Base-by-base conservation (phyloP, 495 filamentous ascomycete species). In the Penicillium salamii region DNA sequence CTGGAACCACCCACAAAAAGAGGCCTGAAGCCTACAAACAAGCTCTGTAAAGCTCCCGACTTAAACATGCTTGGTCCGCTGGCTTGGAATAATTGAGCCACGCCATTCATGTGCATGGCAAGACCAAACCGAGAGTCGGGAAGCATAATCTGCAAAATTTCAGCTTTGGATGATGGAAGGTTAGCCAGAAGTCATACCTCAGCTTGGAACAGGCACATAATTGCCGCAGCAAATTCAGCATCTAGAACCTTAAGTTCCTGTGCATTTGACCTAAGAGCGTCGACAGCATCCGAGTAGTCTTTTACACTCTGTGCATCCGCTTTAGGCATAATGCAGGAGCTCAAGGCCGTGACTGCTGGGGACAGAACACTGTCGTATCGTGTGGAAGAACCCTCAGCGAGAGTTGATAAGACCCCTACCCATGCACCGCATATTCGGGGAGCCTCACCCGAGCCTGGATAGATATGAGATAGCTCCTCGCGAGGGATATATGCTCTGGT, bases 391-490 rank as follows among this genome's bases (percentile, higher is more conserved):
- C 62, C 3, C 55, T 48, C 7, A 39, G 45, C 11, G 69, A 74
- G 55, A 1, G 44, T 53, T 0, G 67, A 64, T 5, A 72, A 58
- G 1, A 66, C 59, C 49, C 69, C 69, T 0, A 71, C 63, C 69
- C 69, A 74, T 3, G 60, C 51, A 4, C 70, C 70, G 32, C 70
- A 72, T 23, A 74, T 65, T 33, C 66, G 63, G 28, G 67, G 56
- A 19, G 21, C 47, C 31, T 48, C 24, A 42, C 0, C 51, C 47
- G 1, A 34, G 42, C 29, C 11, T 3, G 28, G 19, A 23, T 14
- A 15, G 13, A 14, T 24, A 5, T 13, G 26, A 24, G 3, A 37
- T 7, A 15, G 43, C 18, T 47, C 50, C 21, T 6, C 33, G 21
- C 35, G 42, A 1, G 58, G 58, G 1, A 61, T 52, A 23, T 56